Evolutionary conservation across 2,329 filamentous ascomycete species (phyloP), one percentile per base, ranked within the genome.

Genomic region (Cadophora luteo-olivacea): DNA sequence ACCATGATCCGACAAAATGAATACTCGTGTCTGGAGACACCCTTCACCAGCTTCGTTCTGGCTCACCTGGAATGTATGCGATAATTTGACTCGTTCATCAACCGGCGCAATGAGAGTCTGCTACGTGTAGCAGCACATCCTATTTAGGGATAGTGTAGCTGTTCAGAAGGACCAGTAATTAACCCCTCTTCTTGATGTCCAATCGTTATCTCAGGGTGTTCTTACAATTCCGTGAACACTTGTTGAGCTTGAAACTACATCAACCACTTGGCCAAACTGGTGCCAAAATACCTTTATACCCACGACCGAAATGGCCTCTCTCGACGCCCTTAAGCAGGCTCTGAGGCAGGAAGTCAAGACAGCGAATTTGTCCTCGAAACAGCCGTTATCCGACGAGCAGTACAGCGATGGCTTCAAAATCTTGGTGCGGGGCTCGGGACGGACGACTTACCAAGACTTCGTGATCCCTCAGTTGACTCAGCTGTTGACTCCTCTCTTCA

Each of bases 401-500:
- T 73, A 74, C 65, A 72, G 66, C 38, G 63, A 49, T 5, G 69
- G 69, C 57, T 74, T 74, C 51, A 64, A 74, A 25, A 68, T 68
- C 45, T 65, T 75, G 41, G 29, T 72, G 25, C 54, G 54, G 36
- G 68, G 72, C 52, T 69, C 66, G 64, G 72, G 64, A 72, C 72
- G 64, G 65, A 68, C 22, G 38, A 73, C 72, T 4, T 75, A 75
- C 51, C 64, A 73, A 67, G 71, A 74, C n/a, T 75, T 74, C 58
- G 72, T 74, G 52, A 73, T 75, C 48, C 72, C 72, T 63, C 70
- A 75, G 68, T 60, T 73, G 45, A 70, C 68, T 68, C 60, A 72
- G 45, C 64, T 72, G 14, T 52, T 74, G 55, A 25, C 58, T 24
- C 58, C 80, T 65, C 78, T 86, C 41, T 75, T 84, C 71, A 73